Percentiles rank a stretch among this genome's conserved stretches.
Conservation (phyloP, 2,329 filamentous ascomycete species). For the Fusarium piperis region DNA sequence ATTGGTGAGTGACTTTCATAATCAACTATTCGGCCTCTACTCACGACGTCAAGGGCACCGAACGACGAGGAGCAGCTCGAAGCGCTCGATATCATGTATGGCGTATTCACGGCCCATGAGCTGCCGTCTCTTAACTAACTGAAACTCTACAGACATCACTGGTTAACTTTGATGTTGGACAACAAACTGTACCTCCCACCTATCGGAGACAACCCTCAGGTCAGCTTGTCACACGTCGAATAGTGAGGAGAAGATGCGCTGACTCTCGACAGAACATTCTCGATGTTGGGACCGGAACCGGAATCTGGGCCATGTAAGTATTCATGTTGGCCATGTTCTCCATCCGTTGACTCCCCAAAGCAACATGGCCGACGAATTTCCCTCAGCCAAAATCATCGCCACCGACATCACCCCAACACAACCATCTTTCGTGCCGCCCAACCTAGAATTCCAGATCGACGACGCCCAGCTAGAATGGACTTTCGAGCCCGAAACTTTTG, state of each 20-base stretch:
- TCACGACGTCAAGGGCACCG: conserved; percentile 23
- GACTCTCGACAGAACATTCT: conserved; percentile 12
- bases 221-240: not conserved
- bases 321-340: fast-evolving
- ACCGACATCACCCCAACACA: conserved; percentile 37
- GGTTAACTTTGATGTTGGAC: conserved; percentile 35
- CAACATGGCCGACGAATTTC: conserved; percentile 35
- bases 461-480: conserved; percentile 57
- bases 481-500: conserved; percentile 38
- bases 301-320: conserved; percentile 37
- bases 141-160: conserved; percentile 21
- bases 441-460: conserved; percentile 51
- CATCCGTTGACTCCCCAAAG: not conserved
- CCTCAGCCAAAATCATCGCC: conserved; percentile 31
- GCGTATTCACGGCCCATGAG: too few relatives aligned
- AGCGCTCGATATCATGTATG: conserved; percentile 38
- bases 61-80: conserved; percentile 39
- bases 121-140: not conserved
- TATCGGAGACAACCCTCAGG: conserved; percentile 30
- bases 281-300: conserved; percentile 35
- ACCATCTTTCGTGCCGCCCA: conserved; percentile 45
- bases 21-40: fast-evolving
- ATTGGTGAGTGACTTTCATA: conserved; percentile 13
- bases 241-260: not conserved
- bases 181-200: conserved; percentile 33